Conservation (phyloP, 2,329 filamentous ascomycete species). For the Zelopaecilomyces penicillatus region DNA sequence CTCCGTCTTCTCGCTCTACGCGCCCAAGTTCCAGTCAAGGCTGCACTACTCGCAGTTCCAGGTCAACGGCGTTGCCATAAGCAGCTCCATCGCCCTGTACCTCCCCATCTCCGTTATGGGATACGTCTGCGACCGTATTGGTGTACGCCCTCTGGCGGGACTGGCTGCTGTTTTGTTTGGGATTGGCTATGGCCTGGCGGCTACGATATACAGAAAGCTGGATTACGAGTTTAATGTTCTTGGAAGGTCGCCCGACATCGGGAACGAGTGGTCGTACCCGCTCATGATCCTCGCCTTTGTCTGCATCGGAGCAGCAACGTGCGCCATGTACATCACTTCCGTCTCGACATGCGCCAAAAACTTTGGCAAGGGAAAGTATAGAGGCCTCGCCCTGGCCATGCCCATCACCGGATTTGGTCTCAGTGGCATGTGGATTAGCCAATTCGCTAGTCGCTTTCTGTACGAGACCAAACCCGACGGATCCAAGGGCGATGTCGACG, state of each 20-base stretch:
- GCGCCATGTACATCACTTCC: slow-evolving; percentile 79
- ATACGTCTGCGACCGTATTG: slow-evolving; percentile 83
- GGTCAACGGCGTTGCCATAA: slow-evolving; percentile 83
- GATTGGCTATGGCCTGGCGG: slow-evolving; percentile 73
- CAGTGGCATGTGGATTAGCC: slow-evolving; percentile 93
- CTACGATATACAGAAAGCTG: slow-evolving; percentile 57
- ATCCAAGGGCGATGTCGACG: slow-evolving; percentile 54
- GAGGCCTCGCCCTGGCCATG: slow-evolving; percentile 78
- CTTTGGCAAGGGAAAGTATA: slow-evolving; percentile 80
- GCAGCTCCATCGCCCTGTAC: slow-evolving; percentile 82
- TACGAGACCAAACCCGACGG: slow-evolving; percentile 61
- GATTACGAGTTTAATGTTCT: slow-evolving; percentile 38
- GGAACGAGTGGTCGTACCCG: slow-evolving; percentile 58
- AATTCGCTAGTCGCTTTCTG: slow-evolving; percentile 71
- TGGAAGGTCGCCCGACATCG: slow-evolving; percentile 29
- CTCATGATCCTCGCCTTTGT: slow-evolving; percentile 83
- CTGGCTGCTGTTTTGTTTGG: slow-evolving; percentile 68
- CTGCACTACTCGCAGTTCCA: slow-evolving; percentile 85
- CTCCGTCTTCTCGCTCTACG: slow-evolving; percentile 89
- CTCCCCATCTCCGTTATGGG: slow-evolving; percentile 85
- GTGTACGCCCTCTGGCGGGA: slow-evolving; percentile 68
- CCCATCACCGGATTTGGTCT: slow-evolving; percentile 90
- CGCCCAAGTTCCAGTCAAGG: slow-evolving; percentile 76
- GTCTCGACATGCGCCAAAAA: slow-evolving; percentile 98
- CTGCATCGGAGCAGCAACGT: slow-evolving; percentile 73